Conservation (phyloP, 257 asterid genomes). For the Mitragyna speciosa region DNA sequence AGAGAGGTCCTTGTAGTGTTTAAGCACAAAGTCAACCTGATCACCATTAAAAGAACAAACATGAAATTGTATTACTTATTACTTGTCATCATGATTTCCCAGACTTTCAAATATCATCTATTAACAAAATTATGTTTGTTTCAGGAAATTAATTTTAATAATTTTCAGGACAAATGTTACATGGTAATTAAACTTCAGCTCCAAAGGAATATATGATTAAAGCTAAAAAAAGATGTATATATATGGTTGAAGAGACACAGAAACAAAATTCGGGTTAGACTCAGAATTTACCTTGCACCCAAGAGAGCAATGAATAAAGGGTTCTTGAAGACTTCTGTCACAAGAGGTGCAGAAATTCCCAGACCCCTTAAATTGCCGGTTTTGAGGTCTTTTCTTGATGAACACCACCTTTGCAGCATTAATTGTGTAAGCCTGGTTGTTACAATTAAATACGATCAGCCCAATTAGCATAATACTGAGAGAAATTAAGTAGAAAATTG, state of each 20-base stretch:
- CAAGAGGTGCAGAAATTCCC: constrained; percentile 94
- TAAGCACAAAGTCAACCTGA: constrained; percentile 76
- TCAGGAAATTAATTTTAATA: background rate
- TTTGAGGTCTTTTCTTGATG: constrained; percentile 91
- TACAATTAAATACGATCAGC: background rate
- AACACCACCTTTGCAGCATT: constrained; percentile 85
- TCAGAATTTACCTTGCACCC: constrained; percentile 76
- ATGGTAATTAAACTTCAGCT: background rate
- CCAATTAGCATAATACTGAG: background rate
- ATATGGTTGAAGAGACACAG: background rate
- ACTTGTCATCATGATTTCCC: background rate
- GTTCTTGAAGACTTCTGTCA: constrained; percentile 88
- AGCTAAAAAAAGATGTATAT: background rate
- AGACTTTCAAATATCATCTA: background rate
- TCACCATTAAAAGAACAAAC: background rate
- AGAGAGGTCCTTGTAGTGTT: constrained; percentile 64
- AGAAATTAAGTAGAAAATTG: background rate
- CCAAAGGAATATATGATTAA: background rate
- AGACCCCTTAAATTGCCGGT: constrained; percentile 89
- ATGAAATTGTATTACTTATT: background rate
- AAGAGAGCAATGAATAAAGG: constrained; percentile 85
- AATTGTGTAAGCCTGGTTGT: constrained; percentile 73
- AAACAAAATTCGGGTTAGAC: background rate
- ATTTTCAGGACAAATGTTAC: background rate
- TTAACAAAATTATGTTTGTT: background rate